Conservation (phyloP, 257 asterid genomes). For the Nemophila menziesii region DNA sequence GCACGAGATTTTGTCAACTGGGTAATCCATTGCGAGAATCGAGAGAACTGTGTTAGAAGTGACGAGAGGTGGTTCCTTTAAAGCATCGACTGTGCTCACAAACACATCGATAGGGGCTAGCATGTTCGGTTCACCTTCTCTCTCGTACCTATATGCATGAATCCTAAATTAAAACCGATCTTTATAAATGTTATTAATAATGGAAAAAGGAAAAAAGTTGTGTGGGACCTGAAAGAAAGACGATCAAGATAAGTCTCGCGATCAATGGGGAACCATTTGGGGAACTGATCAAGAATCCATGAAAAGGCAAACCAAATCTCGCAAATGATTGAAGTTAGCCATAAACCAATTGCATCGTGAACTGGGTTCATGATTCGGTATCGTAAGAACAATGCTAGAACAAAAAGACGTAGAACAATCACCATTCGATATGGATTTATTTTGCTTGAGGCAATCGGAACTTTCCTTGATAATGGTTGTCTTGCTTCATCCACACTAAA, state of each 20-base stretch:
- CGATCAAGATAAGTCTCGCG: constrained; percentile 95
- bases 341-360: constrained; percentile 85
- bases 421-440: constrained; percentile 94
- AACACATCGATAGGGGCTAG: constrained; percentile 74
- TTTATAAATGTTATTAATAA: too few species aligned
- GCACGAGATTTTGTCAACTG: constrained; percentile 83
- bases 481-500: constrained; percentile 90
- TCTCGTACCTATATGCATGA: constrained; percentile 69
- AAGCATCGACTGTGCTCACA: constrained; percentile 86
- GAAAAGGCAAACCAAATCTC: constrained; percentile 97
- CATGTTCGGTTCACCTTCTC: constrained; percentile 89
- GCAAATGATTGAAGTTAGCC: constrained; percentile 92
- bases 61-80: constrained; percentile 95
- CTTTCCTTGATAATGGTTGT: constrained; percentile 89
- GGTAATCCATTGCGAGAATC: constrained; percentile 88
- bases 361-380: constrained; percentile 84
- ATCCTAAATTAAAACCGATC: too few species aligned
- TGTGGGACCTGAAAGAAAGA: constrained; percentile 65
- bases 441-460: constrained; percentile 88
- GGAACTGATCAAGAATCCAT: constrained; percentile 98
- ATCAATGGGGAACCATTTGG: constrained; percentile 89
- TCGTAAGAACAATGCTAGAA: constrained; percentile 76
- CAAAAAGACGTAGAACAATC: constrained; percentile 69
- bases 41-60: constrained; percentile 88
- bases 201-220: not conserved